A percentile compares a stretch with the other conserved stretches of the same genome.
These are phyloP conservation scores for Trifolium repens DNA, from an alignment of 306 rosid species.

Conservation along the genomic window DNA sequence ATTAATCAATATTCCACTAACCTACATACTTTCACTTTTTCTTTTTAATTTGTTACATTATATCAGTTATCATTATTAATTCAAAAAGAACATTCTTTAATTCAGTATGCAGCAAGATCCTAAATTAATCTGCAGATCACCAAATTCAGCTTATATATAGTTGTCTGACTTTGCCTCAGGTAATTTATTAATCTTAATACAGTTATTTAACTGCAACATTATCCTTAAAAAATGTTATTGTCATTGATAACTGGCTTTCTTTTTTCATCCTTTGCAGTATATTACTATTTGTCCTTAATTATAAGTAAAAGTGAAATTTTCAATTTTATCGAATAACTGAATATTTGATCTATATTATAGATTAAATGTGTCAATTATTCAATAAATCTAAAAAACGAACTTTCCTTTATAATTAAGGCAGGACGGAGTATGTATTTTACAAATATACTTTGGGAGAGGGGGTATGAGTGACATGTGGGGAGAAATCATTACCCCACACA, in stretches of 20 bases:
- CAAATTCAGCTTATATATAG: conserved; percentile 8
- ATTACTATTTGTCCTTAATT: background rate
- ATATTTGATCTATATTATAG: no score
- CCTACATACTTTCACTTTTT: conserved; percentile 19
- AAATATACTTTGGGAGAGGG: background rate
- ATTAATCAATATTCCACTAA: conserved; percentile 28
- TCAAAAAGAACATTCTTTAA: conserved; percentile 26
- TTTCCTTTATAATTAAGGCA: no score
- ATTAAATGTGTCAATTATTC: no score
- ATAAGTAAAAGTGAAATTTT: no score
- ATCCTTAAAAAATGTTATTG: conserved; percentile 1
- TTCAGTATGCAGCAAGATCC: conserved; percentile 21
- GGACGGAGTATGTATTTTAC: background rate
- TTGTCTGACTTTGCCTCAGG: background rate
- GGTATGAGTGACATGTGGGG: conserved; percentile 45
- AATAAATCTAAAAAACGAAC: no score
- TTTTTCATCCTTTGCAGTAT: conserved; percentile 21
- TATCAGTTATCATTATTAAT: conserved; percentile 27
- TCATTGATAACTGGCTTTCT: conserved; percentile 20
- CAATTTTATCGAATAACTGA: no score
- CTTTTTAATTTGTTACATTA: background rate
- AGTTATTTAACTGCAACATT: conserved; percentile 18
- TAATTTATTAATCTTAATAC: conserved; percentile 3
- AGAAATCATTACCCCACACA: conserved; percentile 48
- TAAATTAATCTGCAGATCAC: background rate